Evolutionary conservation across 2,329 filamentous ascomycete genomes (phyloP), one percentile per base, ranked within the genome.

Genomic region (Alternaria burnsii): DNA sequence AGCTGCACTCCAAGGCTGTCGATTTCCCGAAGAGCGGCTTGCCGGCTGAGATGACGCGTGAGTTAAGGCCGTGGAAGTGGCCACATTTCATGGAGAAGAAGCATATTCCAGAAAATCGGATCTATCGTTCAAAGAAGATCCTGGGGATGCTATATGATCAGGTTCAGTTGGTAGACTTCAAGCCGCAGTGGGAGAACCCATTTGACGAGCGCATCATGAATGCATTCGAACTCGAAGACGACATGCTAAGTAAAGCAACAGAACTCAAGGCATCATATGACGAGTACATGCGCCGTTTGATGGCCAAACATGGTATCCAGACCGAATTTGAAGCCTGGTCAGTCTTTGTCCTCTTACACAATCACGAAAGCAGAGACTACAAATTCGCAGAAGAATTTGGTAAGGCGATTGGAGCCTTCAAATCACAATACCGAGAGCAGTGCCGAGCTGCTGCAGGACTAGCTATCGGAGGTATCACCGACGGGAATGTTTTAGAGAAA

Each of bases 251-350:
- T 4, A 82, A 83, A 48, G 92, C 90, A 0, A 82, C 83, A 6
- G 80, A 85, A 10, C 80, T 97, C 70, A 99, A 99, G 78, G 73
- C 71, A 0, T 82, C 89, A 30, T 97, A 98, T 67, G 95, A 99
- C 71, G 84, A 85, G 16, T 86, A 88, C 0, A 85, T 98, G 70
- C 87, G 86, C 12, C 87, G 93, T 0, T 84, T 97, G 56, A 94
- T 98, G 88, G 90, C 88, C 1, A 94, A 97, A 71, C 88, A 93
- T 67, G 90, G 91, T 43, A 91, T 98, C 57, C 80, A 82, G 18
- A 97, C 91, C 0, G 95, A 99, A 71, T 97, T 97, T 67, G 95
- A 99, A 77, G 86, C 97, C 11, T 97, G 90, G 88, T 90, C 93
- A 0, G 89, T 92, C 0, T 98, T 97, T 76, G 87, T 94, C 2